Base-by-base conservation (phyloP, 2,329 filamentous ascomycete genomes). In the Alternaria sp. region DNA sequence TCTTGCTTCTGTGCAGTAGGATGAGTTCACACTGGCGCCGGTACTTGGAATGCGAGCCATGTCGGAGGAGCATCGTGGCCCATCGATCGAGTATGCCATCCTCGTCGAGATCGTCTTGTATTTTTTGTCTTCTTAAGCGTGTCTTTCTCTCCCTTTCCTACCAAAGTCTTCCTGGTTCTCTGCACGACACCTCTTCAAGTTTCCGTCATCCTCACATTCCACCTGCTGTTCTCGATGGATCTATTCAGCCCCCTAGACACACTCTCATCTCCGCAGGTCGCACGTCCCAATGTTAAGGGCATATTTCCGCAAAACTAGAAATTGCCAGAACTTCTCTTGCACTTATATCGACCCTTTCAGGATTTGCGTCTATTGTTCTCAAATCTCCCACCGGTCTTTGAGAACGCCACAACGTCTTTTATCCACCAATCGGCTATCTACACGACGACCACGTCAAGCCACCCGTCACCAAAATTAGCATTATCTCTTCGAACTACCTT, bases 401-500 rank as follows among this genome's bases (percentile, higher is more conserved):
- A 14, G 18, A 34, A 26, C 47, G 57, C 57, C 53, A 60, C 57
- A 41, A 20, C 7, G 5, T 7, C 22, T 18, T 60, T 60, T 36
- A 54, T 60, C 53, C 57, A 57, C 57, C 57, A 60, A 60, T 60
- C 44, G 44, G 51, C n/a, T 30, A 18, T 28, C 39, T 22, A 42
- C 20, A 26, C 28, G 20, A 7, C 34, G 34, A 34, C 20, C 34
- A 51, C 22, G 14, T 20, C 41, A 43, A 38, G 22, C 51, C 26
- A 30, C 51, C 30, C 28, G 30, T 46, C 20, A 24, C 38, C 36
- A 47, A 51, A 46, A 47, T 39, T 47, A 52, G 46, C 39, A 24
- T 30, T 12, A 11, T 22, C 7, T 39, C 14, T 42, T 53, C 18
- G 38, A 16, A 22, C n/a, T 41, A 32, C 26, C 18, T 43, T 39